Evolutionary conservation across 148 eudicot species (phyloP).

Genomic region (Persicaria tinctoria): DNA sequence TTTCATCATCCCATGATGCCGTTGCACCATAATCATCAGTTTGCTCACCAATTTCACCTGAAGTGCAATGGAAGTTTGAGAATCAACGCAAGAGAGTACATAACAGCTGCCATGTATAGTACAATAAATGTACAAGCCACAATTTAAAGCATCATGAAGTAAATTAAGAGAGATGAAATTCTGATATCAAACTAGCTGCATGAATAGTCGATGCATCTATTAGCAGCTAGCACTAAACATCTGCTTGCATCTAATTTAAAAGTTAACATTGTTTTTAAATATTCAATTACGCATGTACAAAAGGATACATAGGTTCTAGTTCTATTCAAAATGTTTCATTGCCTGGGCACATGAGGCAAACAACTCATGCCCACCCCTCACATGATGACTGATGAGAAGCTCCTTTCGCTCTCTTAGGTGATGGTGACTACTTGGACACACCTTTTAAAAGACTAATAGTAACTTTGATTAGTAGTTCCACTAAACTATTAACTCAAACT

Average conservation of each 20-base stretch:
- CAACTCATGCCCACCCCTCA: background rate
- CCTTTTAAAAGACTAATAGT: background rate
- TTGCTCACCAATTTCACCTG: constrained; percentile 12
- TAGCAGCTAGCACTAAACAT: constrained; percentile 1
- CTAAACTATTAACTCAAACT: background rate
- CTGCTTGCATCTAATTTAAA: background rate
- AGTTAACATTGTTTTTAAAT: background rate
- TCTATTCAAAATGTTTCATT: background rate
- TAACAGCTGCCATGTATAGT: background rate
- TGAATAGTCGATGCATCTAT: background rate
- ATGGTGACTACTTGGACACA: background rate
- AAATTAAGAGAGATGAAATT: background rate
- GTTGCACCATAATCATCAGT: constrained; percentile 35
- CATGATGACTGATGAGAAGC: background rate
- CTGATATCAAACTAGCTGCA: background rate
- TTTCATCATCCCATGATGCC: constrained; percentile 71
- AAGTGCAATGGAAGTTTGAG: background rate
- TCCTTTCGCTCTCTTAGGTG: background rate
- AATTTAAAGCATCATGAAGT: background rate
- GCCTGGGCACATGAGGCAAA: background rate
- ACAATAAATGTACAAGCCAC: constrained; percentile 1
- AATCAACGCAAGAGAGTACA: background rate
- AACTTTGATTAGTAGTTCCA: background rate
- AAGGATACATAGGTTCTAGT: background rate
- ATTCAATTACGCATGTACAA: background rate